phyloP scores from a whole-genome alignment of 2,329 filamentous ascomycete genomes.

The Akanthomyces lecanii region DNA sequence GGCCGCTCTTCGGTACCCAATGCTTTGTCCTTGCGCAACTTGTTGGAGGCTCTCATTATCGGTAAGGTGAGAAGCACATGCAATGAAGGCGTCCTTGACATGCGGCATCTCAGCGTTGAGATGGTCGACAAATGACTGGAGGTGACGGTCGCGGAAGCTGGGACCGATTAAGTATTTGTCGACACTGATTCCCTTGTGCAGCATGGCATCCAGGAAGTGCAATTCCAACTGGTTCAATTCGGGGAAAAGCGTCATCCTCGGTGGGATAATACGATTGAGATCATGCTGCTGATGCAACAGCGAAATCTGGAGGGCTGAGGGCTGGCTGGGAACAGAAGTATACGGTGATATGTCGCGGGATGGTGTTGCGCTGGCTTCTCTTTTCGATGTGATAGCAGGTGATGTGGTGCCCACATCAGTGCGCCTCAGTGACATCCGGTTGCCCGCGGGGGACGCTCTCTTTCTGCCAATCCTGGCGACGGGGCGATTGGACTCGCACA shows the following conservation, averaged over 20 bases:
- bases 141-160: constrained; percentile 16
- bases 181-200: constrained; percentile 16
- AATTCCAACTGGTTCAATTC: constrained; percentile 16
- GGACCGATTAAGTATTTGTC: constrained; percentile 18
- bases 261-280: not conserved
- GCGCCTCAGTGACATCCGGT: not conserved
- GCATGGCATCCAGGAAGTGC: constrained; percentile 13
- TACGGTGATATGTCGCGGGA: not conserved
- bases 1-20: constrained; percentile 17
- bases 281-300: not conserved
- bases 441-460: not conserved
- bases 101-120: constrained; percentile 10
- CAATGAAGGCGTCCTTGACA: constrained; percentile 17
- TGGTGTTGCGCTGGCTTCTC: not conserved
- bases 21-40: constrained; percentile 10
- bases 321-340: not conserved
- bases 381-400: not conserved
- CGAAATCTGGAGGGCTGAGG: not conserved
- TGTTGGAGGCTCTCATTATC: constrained; percentile 11
- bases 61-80: constrained; percentile 14
- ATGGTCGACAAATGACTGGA: constrained; percentile 15
- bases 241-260: constrained; percentile 7
- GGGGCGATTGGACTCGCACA: not conserved
- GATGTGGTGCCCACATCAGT: not conserved
- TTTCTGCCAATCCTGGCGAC: constrained; percentile 1